Evolutionary conservation across 495 filamentous ascomycete genomes (phyloP).

Genomic region (Thermothielavioides terrestris): DNA sequence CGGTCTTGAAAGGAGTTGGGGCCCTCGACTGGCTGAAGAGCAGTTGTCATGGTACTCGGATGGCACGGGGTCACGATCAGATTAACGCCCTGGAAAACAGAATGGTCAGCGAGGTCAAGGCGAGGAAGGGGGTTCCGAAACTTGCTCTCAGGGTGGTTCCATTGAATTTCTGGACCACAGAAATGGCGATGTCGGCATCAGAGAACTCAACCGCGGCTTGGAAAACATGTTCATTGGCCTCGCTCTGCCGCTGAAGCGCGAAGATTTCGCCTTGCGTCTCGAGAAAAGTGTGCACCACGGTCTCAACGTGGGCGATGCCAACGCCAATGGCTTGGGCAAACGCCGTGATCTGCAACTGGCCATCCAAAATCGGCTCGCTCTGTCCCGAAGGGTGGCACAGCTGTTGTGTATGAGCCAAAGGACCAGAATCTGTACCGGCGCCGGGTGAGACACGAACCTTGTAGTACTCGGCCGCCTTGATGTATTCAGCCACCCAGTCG

Average conservation of each 20-base stretch:
- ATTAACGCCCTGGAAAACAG: constrained; percentile 11
- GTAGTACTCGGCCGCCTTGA: constrained; percentile 38
- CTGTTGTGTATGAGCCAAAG: constrained; percentile 10
- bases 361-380: constrained; percentile 37
- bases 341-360: constrained; percentile 42
- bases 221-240: constrained; percentile 28
- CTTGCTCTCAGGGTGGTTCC: constrained; percentile 43
- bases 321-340: constrained; percentile 19
- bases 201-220: constrained; percentile 48
- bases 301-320: constrained; percentile 28
- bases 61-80: constrained; percentile 10
- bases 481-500: constrained; percentile 45
- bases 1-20: neutral
- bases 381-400: neutral
- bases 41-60: neutral
- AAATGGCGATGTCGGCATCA: constrained; percentile 35
- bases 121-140: neutral
- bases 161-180: constrained; percentile 34
- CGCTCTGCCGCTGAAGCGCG: constrained; percentile 36
- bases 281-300: constrained; percentile 39
- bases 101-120: neutral
- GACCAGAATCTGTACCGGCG: too few species aligned
- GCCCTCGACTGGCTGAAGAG: neutral
- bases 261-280: constrained; percentile 47
- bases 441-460: constrained; percentile 18